phyloP scores from a whole-genome alignment of 2,329 filamentous ascomycete species.

The Sclerotinia glacialis region DNA sequence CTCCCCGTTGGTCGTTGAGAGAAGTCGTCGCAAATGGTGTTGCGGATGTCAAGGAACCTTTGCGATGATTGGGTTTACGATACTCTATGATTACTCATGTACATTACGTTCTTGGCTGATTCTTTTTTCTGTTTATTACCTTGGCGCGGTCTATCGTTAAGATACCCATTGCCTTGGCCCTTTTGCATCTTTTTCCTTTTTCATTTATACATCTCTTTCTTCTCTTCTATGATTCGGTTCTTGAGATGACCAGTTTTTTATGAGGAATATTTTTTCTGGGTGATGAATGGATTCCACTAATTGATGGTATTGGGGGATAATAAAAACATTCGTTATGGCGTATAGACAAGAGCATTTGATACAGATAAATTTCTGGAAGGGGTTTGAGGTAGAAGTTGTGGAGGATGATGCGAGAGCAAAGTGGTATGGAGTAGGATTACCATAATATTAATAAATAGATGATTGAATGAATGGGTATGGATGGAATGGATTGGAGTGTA shows the following conservation, averaged over 20 bases:
- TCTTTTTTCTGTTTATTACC: slow-evolving; percentile 15
- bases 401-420: neutral
- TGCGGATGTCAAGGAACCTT: slow-evolving; percentile 63
- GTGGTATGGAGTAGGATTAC: slow-evolving; percentile 2
- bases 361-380: neutral
- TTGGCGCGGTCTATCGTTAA: slow-evolving; percentile 21
- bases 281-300: slow-evolving; percentile 5
- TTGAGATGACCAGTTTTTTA: slow-evolving; percentile 7
- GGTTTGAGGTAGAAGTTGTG: neutral
- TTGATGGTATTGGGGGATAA: slow-evolving; percentile 9
- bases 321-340: slow-evolving; percentile 18
- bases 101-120: slow-evolving; percentile 21
- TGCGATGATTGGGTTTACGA: slow-evolving; percentile 47
- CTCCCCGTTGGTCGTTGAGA: slow-evolving; percentile 67
- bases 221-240: slow-evolving; percentile 6
- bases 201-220: slow-evolving; percentile 13
- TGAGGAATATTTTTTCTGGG: neutral
- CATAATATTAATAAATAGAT: slow-evolving; percentile 20
- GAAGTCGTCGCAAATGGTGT: slow-evolving; percentile 70
- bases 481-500: slow-evolving; percentile 11
- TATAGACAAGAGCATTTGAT: slow-evolving; percentile 2
- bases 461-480: slow-evolving; percentile 6
- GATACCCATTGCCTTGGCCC: slow-evolving; percentile 20
- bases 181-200: slow-evolving; percentile 13
- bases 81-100: slow-evolving; percentile 20